Base-by-base conservation (phyloP, 768 basidiomycete species). In the Kwoniella sp. region DNA sequence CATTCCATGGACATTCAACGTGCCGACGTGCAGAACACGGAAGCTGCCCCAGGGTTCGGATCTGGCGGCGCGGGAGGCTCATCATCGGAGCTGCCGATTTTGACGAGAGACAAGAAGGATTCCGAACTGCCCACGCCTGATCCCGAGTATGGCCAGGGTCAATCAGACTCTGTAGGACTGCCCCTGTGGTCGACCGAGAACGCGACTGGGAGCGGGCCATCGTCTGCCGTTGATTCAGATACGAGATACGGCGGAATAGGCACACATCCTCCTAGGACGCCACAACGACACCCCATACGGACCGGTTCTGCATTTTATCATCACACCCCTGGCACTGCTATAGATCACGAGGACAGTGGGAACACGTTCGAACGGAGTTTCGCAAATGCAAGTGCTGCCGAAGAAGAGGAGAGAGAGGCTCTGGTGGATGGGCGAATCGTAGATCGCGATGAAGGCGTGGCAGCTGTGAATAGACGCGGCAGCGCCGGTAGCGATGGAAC, bases 1-100 rank as follows among this genome's bases (percentile, higher is more conserved):
- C 86, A 87, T 17, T 82, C 87, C 56, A 79, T 93, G 0, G 79
- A 83, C 2, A 83, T 93, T 29, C 86, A 85, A 29, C 78, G 90
- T 10, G 85, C 85, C 21, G 92, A 96, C 62, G 90, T 95, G 0
- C 66, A 64, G 13, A 52, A 37, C 13, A 17, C 17, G 12, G 62
- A 64, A 47, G 22, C 25, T 19, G 21, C 37, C 3, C 24, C 36
- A 22, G 49, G 57, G 12, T 9, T 17, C 15, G 22, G 2, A 22
- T 25, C 27, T 2, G 56, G 27, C 13, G 33, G 33, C 5, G 33
- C 7, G 13, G 33, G 40, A 19, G 40, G 40, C 3, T 44, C 40
- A 15, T 44, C 40, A 19, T 10, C 40, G 17, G 17, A 19, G 10
- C 17, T 44, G 17, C 40, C 40, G 3, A 44, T 44, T 10, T 19